phyloP scores from a whole-genome alignment of 176 grass and related monocot genomes.

The Eragrostis nindensis region DNA sequence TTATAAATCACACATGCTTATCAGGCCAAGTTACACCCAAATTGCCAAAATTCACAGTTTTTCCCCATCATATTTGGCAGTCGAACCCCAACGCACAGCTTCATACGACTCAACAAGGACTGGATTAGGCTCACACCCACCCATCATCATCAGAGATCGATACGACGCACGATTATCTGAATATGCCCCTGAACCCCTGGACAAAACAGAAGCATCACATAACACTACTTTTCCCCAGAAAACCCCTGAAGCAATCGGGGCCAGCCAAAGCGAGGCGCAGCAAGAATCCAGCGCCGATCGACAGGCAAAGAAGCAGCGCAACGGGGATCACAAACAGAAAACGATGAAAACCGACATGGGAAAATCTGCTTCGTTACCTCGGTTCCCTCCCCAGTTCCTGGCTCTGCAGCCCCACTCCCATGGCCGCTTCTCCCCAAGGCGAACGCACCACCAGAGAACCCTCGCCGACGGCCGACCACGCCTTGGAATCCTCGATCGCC shows the following conservation, averaged over 20 bases:
- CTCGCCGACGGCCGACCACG: not conserved
- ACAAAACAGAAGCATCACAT: not conserved
- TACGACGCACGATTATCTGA: not conserved
- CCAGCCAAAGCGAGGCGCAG: not conserved
- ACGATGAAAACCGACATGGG: no score
- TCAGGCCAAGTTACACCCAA: not conserved
- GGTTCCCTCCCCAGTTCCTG: not conserved
- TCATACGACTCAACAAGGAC: not conserved
- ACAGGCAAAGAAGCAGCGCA: not conserved
- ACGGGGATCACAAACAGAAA: not conserved
- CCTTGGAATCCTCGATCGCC: not conserved
- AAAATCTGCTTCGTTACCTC: not conserved
- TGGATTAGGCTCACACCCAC: not conserved
- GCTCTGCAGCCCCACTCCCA: slow-evolving; percentile 10
- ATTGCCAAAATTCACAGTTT: not conserved
- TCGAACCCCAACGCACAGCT: not conserved
- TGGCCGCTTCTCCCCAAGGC: not conserved
- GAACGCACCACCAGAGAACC: not conserved
- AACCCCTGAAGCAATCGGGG: not conserved
- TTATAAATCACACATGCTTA: not conserved
- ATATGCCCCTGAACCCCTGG: not conserved
- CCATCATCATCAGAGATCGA: not conserved
- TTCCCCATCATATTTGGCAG: not conserved
- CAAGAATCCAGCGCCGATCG: slow-evolving; percentile 3
- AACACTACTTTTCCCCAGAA: not conserved